A percentile compares a stretch with the other conserved stretches of the same genome.
Evolutionary conservation across 2,329 filamentous ascomycete species (phyloP).

Genomic region (Phyllosticta paracitricarpa): DNA sequence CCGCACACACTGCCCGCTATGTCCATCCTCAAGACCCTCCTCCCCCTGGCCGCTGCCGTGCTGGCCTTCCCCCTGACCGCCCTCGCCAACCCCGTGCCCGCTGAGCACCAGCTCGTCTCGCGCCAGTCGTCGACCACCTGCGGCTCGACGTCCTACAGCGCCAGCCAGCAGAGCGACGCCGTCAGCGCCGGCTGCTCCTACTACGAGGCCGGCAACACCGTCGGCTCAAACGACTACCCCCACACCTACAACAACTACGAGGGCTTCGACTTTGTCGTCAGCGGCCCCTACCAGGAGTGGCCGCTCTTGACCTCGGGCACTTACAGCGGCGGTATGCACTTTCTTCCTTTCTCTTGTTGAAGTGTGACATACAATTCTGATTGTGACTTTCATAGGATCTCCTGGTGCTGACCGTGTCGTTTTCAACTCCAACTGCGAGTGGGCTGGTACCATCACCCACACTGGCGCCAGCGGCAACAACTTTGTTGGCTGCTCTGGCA

Average conservation of each 20-base stretch:
- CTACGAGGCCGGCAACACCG: slow-evolving; percentile 31
- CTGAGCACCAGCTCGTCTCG: slow-evolving; percentile 18
- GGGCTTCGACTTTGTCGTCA: slow-evolving; percentile 49
- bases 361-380: not conserved
- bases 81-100: slow-evolving; percentile 14
- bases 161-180: slow-evolving; percentile 40
- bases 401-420: slow-evolving; percentile 59
- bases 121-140: slow-evolving; percentile 43
- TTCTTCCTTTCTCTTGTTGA: not conserved
- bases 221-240: slow-evolving; percentile 41
- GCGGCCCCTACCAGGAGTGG: slow-evolving; percentile 54
- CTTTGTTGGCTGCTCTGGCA: slow-evolving; percentile 53
- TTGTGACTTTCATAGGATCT: slow-evolving; percentile 32
- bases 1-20: slow-evolving; percentile 8
- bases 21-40: slow-evolving; percentile 2
- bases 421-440: slow-evolving; percentile 46
- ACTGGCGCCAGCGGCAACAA: slow-evolving; percentile 58
- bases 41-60: slow-evolving; percentile 10
- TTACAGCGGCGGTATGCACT: slow-evolving; percentile 45
- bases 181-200: slow-evolving; percentile 43
- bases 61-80: slow-evolving; percentile 13
- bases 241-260: slow-evolving; percentile 54
- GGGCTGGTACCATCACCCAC: slow-evolving; percentile 59
- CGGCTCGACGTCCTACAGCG: slow-evolving; percentile 44
- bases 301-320: slow-evolving; percentile 43